Evolutionary conservation across 2,329 filamentous ascomycete species (phyloP).

Genomic region (Penicillium polonicum): DNA sequence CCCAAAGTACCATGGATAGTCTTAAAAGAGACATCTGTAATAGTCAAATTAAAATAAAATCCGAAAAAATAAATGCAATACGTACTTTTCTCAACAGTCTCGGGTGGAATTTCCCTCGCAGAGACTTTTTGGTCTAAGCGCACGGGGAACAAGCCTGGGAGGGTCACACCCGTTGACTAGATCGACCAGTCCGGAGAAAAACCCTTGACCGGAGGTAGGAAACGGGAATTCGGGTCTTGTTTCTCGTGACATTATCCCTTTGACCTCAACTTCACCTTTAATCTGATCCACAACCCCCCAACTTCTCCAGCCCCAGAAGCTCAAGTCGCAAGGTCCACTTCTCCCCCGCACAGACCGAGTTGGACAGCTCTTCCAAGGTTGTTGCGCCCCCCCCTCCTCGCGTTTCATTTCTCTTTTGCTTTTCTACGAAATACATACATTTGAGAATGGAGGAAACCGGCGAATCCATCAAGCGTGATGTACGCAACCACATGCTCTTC

Average conservation of each 20-base stretch:
- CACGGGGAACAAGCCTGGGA: not conserved
- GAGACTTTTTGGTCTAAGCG: constrained; percentile 2
- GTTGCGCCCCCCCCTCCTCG: constrained; percentile 3
- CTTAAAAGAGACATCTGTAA: not conserved
- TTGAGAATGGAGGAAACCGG: constrained; percentile 81
- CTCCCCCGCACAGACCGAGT: constrained; percentile 29
- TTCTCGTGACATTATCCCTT: not conserved
- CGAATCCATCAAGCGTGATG: constrained; percentile 59
- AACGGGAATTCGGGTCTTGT: not conserved
- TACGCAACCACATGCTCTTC: constrained; percentile 94
- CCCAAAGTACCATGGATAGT: not conserved
- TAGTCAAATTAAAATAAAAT: not conserved
- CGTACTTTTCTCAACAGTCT: not conserved
- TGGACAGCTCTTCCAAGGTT: constrained; percentile 19
- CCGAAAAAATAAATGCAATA: not conserved
- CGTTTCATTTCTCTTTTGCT: constrained; percentile 8
- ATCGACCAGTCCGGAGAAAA: constrained; percentile 4
- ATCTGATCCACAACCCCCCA: not conserved
- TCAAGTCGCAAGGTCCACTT: constrained; percentile 9
- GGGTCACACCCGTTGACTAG: constrained; percentile 1
- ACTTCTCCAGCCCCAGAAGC: constrained; percentile 1
- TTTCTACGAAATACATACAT: not conserved
- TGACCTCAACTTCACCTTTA: not conserved
- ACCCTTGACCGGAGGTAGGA: constrained; percentile 5
- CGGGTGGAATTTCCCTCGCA: constrained; percentile 8